Evolutionary conservation across 202 grass and related monocot species (phyloP).

Genomic region (Hordeum pubiflorum): DNA sequence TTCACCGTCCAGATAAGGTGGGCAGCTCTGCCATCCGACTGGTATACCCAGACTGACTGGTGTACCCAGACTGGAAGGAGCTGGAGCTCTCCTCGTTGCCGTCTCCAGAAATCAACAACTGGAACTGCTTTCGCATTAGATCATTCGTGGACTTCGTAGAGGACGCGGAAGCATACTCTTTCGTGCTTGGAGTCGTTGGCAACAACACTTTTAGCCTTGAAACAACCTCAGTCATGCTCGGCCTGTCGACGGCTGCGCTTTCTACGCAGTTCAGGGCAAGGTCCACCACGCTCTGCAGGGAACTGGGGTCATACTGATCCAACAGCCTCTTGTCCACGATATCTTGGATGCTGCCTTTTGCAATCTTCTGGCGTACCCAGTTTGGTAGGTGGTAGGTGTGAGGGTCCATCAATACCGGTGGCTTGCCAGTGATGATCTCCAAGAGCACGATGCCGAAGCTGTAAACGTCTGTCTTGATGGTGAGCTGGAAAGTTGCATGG

Average conservation of each 20-base stretch:
- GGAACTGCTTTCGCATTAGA: neutral
- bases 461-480: neutral
- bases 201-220: neutral
- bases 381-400: slow-evolving; percentile 6
- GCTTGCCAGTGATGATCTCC: slow-evolving; percentile 3
- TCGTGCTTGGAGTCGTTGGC: neutral
- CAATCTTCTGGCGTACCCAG: slow-evolving; percentile 18
- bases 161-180: neutral
- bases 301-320: neutral
- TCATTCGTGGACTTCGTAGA: neutral
- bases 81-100: neutral
- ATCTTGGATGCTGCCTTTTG: neutral
- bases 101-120: neutral
- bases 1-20: neutral
- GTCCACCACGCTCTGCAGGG: neutral
- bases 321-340: neutral
- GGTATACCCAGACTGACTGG: neutral
- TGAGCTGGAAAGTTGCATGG: neutral
- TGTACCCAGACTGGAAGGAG: neutral
- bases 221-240: slow-evolving; percentile 8
- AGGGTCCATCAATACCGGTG: neutral
- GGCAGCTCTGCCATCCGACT: neutral
- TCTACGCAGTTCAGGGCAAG: slow-evolving; percentile 12
- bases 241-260: neutral
- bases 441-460: neutral